Percentiles rank a stretch among this genome's conserved stretches.
phyloP scores from a whole-genome alignment of 108 stramenopile genomes.

The Pseudonitzschia multistriata region DNA sequence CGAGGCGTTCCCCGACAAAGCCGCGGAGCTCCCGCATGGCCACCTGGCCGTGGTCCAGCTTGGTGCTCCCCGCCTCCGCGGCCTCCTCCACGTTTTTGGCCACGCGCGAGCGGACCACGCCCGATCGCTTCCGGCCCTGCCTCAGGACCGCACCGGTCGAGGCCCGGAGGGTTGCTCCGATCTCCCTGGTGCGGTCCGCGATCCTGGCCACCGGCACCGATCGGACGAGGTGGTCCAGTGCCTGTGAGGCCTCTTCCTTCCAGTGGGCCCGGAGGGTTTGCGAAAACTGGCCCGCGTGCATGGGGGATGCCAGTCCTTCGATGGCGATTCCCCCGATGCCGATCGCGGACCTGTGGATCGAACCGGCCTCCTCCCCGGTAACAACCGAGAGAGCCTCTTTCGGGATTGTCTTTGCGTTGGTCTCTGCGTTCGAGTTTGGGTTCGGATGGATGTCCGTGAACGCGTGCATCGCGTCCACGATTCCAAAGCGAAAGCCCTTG shows the following conservation, averaged over 20 bases:
- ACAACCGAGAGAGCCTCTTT: no score
- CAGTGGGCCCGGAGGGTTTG: neutral
- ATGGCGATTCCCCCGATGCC: neutral
- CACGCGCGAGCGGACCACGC: neutral
- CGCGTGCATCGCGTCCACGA: no score
- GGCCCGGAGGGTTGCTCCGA: neutral
- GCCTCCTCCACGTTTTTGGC: neutral
- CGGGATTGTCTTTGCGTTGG: no score
- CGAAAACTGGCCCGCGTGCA: neutral
- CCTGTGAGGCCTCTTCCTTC: neutral
- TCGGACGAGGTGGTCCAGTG: neutral
- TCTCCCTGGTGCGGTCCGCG: neutral
- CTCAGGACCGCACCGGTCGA: neutral
- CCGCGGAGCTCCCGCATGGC: neutral
- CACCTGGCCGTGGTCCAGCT: slow-evolving; percentile 2
- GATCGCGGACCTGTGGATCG: neutral
- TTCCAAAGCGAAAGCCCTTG: no score
- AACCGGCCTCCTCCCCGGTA: no score
- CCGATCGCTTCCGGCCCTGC: neutral
- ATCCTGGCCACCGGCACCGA: neutral
- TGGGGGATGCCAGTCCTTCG: neutral
- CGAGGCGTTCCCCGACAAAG: neutral
- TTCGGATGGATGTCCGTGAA: no score
- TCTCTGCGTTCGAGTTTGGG: no score
- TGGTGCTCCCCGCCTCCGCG: neutral